Evolutionary conservation across 768 basidiomycete genomes (phyloP).

Genomic region (Boletus sp.): DNA sequence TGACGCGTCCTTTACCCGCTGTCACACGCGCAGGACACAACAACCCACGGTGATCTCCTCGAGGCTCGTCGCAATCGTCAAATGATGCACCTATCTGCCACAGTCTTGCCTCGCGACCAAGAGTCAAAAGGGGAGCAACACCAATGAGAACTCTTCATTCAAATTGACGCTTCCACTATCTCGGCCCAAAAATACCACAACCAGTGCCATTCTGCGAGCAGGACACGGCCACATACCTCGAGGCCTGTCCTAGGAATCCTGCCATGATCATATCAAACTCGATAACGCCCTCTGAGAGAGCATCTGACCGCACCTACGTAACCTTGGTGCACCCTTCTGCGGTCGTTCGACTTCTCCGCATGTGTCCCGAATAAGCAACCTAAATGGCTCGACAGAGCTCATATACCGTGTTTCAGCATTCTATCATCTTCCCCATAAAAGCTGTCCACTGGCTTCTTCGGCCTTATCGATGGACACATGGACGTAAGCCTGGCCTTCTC

Average conservation of each 20-base stretch:
- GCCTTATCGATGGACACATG: conserved; percentile 1
- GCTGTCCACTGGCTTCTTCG: background rate
- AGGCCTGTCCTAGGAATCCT: background rate
- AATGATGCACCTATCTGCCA: background rate
- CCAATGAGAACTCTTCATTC: conserved; percentile 2
- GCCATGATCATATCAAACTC: too few relatives aligned
- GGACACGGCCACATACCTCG: conserved; percentile 1
- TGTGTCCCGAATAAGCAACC: background rate
- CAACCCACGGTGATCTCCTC: too few relatives aligned
- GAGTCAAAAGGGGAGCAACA: conserved; percentile 3
- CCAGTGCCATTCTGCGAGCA: background rate
- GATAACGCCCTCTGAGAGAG: too few relatives aligned
- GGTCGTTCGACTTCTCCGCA: background rate
- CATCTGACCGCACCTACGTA: background rate
- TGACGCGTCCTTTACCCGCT: too few relatives aligned
- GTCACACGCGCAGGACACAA: too few relatives aligned
- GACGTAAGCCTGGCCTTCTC: conserved; percentile 5
- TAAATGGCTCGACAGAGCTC: background rate
- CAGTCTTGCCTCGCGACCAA: conserved; percentile 3
- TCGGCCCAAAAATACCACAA: conserved; percentile 1
- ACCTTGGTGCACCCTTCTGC: background rate
- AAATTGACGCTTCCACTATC: background rate
- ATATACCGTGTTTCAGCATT: background rate
- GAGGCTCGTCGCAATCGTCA: background rate
- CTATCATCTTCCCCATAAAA: background rate